Percentiles rank a stretch among this genome's conserved stretches.
phyloP scores from a whole-genome alignment of 441 rosid genomes.

The Erodium moschatum region DNA sequence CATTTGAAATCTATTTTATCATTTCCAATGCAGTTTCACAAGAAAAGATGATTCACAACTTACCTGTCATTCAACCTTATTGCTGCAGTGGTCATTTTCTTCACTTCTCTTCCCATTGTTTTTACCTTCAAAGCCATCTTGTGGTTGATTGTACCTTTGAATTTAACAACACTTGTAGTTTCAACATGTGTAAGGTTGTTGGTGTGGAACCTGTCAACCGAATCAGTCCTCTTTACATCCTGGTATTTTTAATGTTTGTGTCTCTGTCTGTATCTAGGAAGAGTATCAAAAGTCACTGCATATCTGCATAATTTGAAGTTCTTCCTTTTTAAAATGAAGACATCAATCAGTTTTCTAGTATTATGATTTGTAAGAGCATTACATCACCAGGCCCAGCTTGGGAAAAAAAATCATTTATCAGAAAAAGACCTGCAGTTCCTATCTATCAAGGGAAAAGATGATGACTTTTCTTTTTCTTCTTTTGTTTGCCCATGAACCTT shows the following conservation, averaged over 20 bases:
- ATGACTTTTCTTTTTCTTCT: no score
- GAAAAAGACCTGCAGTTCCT: background rate
- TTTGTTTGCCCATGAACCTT: no score
- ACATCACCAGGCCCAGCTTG: constrained; percentile 2
- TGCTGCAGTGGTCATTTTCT: background rate
- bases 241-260: background rate
- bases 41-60: background rate
- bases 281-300: constrained; percentile 3
- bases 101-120: constrained; percentile 1
- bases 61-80: background rate
- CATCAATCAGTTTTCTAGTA: background rate
- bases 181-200: constrained; percentile 1
- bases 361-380: background rate
- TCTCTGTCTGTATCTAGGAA: background rate
- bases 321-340: background rate
- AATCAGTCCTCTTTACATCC: background rate
- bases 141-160: background rate
- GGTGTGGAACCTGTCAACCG: background rate
- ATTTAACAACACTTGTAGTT: background rate
- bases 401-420: background rate
- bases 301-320: background rate
- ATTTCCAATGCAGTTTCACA: background rate
- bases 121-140: constrained; percentile 1
- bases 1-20: background rate
- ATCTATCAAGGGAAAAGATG: background rate